phyloP scores from a whole-genome alignment of 768 basidiomycete genomes.

The Amylocystis lapponica region DNA sequence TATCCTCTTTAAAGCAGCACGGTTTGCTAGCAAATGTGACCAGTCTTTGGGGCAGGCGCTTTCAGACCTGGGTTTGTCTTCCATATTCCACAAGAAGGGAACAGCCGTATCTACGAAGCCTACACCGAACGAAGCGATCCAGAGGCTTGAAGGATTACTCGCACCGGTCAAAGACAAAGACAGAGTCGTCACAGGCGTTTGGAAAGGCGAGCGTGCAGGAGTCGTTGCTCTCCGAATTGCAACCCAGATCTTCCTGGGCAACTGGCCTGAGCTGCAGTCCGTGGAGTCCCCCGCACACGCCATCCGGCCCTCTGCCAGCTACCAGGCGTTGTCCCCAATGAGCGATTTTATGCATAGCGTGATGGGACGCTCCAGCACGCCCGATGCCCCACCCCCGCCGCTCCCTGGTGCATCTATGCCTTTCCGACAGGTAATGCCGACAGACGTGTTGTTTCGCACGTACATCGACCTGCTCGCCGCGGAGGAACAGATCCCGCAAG shows the following conservation, averaged over 20 bases:
- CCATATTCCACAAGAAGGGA: background rate
- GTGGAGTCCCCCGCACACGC: constrained; percentile 33
- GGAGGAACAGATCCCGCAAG: constrained; percentile 44
- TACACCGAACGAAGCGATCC: constrained; percentile 23
- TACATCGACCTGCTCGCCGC: constrained; percentile 60
- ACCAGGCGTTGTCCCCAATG: constrained; percentile 21
- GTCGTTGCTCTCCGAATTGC: constrained; percentile 21
- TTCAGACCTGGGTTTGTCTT: constrained; percentile 34
- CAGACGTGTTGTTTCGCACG: constrained; percentile 45
- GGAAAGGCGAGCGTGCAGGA: constrained; percentile 21
- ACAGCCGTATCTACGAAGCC: constrained; percentile 1
- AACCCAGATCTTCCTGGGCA: constrained; percentile 34
- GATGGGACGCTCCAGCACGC: background rate
- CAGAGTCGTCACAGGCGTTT: constrained; percentile 18
- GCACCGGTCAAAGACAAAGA: constrained; percentile 20
- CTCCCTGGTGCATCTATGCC: background rate
- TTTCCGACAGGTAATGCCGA: constrained; percentile 38
- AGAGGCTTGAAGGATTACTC: constrained; percentile 24
- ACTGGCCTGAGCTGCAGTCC: constrained; percentile 39
- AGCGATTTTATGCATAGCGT: constrained; percentile 19
- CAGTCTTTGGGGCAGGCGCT: constrained; percentile 46
- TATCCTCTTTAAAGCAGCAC: constrained; percentile 55
- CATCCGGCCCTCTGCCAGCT: constrained; percentile 20
- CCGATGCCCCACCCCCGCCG: background rate
- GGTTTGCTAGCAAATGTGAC: constrained; percentile 46